phyloP scores from a whole-genome alignment of 106 monocot genomes.

The Xerophyta viscosa region DNA sequence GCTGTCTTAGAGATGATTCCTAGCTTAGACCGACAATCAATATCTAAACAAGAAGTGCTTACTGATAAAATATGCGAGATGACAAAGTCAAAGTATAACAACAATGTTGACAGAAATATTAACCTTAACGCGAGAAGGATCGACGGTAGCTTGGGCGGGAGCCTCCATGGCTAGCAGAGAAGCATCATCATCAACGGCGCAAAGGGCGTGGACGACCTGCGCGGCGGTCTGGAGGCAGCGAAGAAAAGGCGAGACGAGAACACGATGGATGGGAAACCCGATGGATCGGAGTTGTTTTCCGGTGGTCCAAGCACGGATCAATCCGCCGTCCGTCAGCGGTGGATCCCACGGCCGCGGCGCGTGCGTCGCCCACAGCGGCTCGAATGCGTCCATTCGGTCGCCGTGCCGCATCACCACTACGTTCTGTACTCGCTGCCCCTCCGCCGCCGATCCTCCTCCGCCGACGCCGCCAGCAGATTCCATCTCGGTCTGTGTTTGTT shows the following conservation, averaged over 20 bases:
- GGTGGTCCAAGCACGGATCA: slow-evolving; percentile 54
- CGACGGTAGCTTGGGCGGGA: slow-evolving; percentile 36
- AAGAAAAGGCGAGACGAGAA: slow-evolving; percentile 79
- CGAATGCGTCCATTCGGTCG: slow-evolving; percentile 53
- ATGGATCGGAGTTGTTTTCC: slow-evolving; percentile 40
- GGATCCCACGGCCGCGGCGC: slow-evolving; percentile 76
- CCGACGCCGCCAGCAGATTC: no score
- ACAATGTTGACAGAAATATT: not conserved
- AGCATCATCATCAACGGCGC: slow-evolving; percentile 30
- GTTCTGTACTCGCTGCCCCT: slow-evolving; percentile 28
- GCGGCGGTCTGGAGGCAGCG: slow-evolving; percentile 81
- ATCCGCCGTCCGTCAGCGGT: slow-evolving; percentile 51
- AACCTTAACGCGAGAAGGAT: slow-evolving; percentile 70
- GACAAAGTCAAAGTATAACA: no score
- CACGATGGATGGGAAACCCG: slow-evolving; percentile 50
- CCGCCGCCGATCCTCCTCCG: not conserved
- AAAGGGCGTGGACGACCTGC: slow-evolving; percentile 54
- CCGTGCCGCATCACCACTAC: slow-evolving; percentile 85
- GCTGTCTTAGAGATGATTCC: no score
- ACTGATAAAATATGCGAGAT: no score
- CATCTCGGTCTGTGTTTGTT: no score
- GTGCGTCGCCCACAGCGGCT: slow-evolving; percentile 41
- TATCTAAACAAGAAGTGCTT: no score
- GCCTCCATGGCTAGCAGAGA: slow-evolving; percentile 29
- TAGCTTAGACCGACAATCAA: no score